Evolutionary conservation across 2,329 filamentous ascomycete species (phyloP), one percentile per base, ranked within the genome.

Genomic region (Sporothrix brunneoviolacea): DNA sequence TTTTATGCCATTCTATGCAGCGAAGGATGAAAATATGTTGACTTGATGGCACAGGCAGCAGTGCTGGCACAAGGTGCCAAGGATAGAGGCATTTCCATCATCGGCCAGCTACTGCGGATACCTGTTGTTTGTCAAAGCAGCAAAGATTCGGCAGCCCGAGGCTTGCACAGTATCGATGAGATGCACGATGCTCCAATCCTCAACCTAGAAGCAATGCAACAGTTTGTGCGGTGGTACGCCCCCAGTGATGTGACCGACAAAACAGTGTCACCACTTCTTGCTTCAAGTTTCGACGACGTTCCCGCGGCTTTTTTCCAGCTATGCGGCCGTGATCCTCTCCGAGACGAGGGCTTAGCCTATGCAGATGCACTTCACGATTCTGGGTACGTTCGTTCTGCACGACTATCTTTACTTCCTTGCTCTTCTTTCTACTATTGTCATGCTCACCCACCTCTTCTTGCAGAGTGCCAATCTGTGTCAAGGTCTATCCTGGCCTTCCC

Each of bases 321-420:
- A 2, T 47, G 44, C 18, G 44, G 44, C 4, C 35, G 33, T 4
- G 44, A 47, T 16, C 44, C 44, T 8, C 18, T 47, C n/a, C 22
- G 44, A 10, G 44, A 47, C 35, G 44, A 47, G 16, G 44, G 44
- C 3, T 18, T 47, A 35, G 44, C 44, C 3, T 47, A 47, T n/a
- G 44, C 44, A 2, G 44, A 47, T 18, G 44, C 44, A 9, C n/a
- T 47, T 4, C 22, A 24, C 4, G 22, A 10, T 2, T 35, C 44
- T 4, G 35, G 44, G 8, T n/a, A n/a, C n/a, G n/a, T n/a, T n/a
- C n/a, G n/a, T n/a, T n/a, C n/a, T n/a, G n/a, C n/a, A n/a, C n/a
- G n/a, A n/a, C n/a, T n/a, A n/a, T n/a, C n/a, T n/a, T n/a, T n/a
- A n/a, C n/a, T n/a, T n/a, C n/a, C n/a, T n/a, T n/a, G n/a, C n/a